Percentiles rank a stretch among this genome's conserved stretches.
phyloP scores from a whole-genome alignment of 2,329 filamentous ascomycete genomes.

The Massarina eburnea region DNA sequence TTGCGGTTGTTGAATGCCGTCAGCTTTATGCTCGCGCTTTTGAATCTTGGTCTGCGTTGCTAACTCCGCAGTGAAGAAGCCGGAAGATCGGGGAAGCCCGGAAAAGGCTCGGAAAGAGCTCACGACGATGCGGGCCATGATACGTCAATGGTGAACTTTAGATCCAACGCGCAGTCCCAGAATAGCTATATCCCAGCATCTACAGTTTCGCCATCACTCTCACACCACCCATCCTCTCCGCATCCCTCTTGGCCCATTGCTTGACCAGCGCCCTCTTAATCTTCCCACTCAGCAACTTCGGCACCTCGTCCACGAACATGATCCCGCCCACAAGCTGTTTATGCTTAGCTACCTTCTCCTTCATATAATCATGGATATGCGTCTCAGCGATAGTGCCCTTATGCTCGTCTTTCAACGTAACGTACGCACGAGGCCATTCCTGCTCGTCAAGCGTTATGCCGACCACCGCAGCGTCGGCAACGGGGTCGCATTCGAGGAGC shows the following conservation, averaged over 20 bases:
- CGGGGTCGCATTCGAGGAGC: constrained; percentile 53
- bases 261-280: constrained; percentile 59
- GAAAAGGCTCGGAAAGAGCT: not conserved
- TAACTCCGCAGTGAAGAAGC: too few species aligned
- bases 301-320: constrained; percentile 58
- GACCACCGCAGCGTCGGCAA: constrained; percentile 59
- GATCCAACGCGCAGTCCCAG: constrained; percentile 13
- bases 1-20: constrained; percentile 6
- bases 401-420: constrained; percentile 52
- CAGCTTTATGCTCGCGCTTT: not conserved
- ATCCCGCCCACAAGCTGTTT: constrained; percentile 57
- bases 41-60: too few species aligned
- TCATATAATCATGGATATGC: constrained; percentile 42
- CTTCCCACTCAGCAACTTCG: constrained; percentile 61
- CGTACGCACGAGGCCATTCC: constrained; percentile 58
- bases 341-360: constrained; percentile 53
- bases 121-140: too few species aligned
- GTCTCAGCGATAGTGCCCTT: constrained; percentile 35
- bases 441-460: constrained; percentile 55
- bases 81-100: not conserved
- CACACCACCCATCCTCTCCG: constrained; percentile 31
- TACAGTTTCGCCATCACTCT: constrained; percentile 28
- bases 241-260: constrained; percentile 60
- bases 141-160: not conserved
- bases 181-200: too few species aligned